phyloP scores from a whole-genome alignment of 2,329 filamentous ascomycete species.

The Fusarium humuli region DNA sequence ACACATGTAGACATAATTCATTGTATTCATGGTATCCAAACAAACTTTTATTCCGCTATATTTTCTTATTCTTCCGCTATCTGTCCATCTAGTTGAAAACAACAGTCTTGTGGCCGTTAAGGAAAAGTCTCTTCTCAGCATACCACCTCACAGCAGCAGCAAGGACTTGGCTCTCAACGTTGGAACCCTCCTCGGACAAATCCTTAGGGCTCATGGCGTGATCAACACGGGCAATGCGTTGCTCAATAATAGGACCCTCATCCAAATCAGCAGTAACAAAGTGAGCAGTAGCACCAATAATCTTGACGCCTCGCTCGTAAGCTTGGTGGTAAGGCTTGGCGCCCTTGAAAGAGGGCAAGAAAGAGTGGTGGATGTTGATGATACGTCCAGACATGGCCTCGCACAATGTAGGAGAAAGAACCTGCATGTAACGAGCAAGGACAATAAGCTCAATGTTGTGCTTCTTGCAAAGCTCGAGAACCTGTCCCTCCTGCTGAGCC shows the following conservation, averaged over 20 bases:
- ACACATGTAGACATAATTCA: too few relatives aligned
- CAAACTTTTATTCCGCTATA: conserved; percentile 8
- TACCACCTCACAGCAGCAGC: conserved; percentile 87
- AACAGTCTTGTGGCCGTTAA: conserved; percentile 84
- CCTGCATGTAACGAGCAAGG: conserved; percentile 88
- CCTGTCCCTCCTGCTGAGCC: conserved; percentile 74
- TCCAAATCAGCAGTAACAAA: conserved; percentile 88
- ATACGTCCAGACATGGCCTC: conserved; percentile 84
- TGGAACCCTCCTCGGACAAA: conserved; percentile 82
- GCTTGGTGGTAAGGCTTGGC: conserved; percentile 91
- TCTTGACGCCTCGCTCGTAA: conserved; percentile 87
- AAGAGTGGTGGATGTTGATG: conserved; percentile 93
- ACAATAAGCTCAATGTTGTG: conserved; percentile 83
- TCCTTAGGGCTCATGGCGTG: conserved; percentile 81
- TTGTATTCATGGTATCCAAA: background rate
- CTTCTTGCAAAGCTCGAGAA: conserved; percentile 76
- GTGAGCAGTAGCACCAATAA: conserved; percentile 86
- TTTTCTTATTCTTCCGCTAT: conserved; percentile 4
- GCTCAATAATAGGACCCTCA: conserved; percentile 90
- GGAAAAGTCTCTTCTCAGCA: conserved; percentile 79
- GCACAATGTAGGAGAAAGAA: conserved; percentile 80
- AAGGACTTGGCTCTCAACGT: conserved; percentile 85
- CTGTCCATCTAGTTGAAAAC: conserved; percentile 66
- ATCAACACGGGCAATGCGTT: conserved; percentile 80
- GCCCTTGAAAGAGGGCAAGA: conserved; percentile 88